These are phyloP conservation scores for Monosporascus sp. DNA, from an alignment of 2,329 filamentous ascomycete genomes.

Conservation along the genomic window DNA sequence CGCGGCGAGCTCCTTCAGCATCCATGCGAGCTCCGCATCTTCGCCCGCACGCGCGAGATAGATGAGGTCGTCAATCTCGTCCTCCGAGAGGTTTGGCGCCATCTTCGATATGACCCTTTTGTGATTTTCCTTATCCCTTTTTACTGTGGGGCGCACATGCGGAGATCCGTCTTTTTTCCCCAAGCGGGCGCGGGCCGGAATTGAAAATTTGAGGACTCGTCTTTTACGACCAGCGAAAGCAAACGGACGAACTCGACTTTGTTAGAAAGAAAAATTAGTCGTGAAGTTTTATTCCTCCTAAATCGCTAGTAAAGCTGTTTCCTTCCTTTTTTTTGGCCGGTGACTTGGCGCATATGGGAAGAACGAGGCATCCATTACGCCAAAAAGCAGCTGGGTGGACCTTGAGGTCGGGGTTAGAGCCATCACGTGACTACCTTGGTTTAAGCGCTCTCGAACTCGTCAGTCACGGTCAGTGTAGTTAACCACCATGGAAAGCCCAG, in stretches of 20 bases:
- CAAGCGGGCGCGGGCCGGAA: no score
- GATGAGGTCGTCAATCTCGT: constrained; percentile 86
- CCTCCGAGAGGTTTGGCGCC: constrained; percentile 58
- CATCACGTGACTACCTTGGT: constrained; percentile 14
- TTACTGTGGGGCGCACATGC: background rate
- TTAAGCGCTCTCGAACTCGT: no score
- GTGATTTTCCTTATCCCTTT: background rate
- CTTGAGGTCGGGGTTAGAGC: background rate
- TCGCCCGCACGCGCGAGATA: constrained; percentile 82
- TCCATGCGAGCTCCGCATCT: constrained; percentile 56
- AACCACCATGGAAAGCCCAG: no score
- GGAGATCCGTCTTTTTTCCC: constrained; percentile 2
- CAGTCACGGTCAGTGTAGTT: no score
- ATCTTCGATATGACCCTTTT: constrained; percentile 23
- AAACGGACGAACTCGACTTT: no score
- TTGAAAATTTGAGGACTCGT: background rate
- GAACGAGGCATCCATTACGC: no score
- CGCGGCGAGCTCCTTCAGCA: constrained; percentile 54
- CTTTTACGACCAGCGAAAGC: background rate
- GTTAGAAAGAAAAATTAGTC: no score
- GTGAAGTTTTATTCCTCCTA: no score
- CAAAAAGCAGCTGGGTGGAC: no score
- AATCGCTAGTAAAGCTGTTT: no score
- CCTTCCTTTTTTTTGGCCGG: background rate
- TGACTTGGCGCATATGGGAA: no score